Conservation (phyloP, 2,329 filamentous ascomycete genomes). For the Ceratocystis cubensis region DNA sequence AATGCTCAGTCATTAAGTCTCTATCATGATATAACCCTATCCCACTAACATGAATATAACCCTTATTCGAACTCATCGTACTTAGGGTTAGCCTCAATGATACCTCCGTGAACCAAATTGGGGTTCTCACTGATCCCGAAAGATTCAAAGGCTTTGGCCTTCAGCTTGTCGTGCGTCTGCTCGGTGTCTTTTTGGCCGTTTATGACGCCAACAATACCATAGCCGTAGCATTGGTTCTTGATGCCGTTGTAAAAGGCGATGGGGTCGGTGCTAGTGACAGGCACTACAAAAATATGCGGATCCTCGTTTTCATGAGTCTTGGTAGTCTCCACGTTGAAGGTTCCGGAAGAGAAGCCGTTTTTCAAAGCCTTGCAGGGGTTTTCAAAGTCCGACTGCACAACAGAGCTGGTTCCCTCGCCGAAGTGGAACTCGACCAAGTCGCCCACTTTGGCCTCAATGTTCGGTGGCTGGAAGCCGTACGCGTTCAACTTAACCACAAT, state of each 20-base stretch:
- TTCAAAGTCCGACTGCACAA: neutral
- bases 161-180: neutral
- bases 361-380: neutral
- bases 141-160: neutral
- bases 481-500: neutral
- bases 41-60: too few relatives aligned
- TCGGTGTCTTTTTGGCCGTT: neutral
- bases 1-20: too few relatives aligned
- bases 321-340: slow-evolving; percentile 28
- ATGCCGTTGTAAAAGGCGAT: neutral
- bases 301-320: slow-evolving; percentile 23
- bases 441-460: slow-evolving; percentile 36
- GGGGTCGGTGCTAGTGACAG: neutral
- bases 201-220: slow-evolving; percentile 20
- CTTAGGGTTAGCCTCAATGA: neutral
- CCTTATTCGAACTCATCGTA: neutral
- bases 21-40: too few relatives aligned
- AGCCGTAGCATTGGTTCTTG: slow-evolving; percentile 24
- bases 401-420: slow-evolving; percentile 33
- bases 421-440: slow-evolving; percentile 45
- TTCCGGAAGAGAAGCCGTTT: neutral
- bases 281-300: slow-evolving; percentile 22
- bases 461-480: slow-evolving; percentile 36
- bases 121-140: neutral
- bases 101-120: neutral